Evolutionary conservation across 1,284 basidiomycete genomes (phyloP).

Genomic region (Sporisorium iseilematis-ciliati): DNA sequence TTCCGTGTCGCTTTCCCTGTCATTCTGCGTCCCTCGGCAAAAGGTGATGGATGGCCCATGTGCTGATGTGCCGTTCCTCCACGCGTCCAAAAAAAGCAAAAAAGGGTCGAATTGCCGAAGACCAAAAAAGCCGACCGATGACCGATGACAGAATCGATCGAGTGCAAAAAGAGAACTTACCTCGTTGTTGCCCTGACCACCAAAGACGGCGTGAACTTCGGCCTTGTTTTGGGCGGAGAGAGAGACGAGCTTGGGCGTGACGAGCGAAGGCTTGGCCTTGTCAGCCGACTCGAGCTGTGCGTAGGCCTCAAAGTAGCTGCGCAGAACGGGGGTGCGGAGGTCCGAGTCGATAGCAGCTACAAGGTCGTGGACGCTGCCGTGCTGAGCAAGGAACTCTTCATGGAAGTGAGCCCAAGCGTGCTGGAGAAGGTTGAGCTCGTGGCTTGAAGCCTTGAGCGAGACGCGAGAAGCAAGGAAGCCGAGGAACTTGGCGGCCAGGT

Average conservation of each 20-base stretch:
- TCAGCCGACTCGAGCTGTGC: constrained; percentile 78
- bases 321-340: constrained; percentile 80
- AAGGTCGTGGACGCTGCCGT: constrained; percentile 81
- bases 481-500: constrained; percentile 68
- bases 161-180: constrained; percentile 64
- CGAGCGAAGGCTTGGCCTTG: constrained; percentile 74
- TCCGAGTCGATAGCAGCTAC: constrained; percentile 81
- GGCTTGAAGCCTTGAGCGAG: constrained; percentile 81
- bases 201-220: constrained; percentile 91
- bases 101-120: neutral
- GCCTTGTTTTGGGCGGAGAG: constrained; percentile 80
- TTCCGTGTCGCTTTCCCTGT: too few relatives aligned
- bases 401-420: constrained; percentile 57
- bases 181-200: constrained; percentile 98
- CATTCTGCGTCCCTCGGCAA: constrained; percentile 5
- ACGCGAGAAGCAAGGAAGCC: constrained; percentile 74
- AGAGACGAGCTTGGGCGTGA: constrained; percentile 78
- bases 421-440: constrained; percentile 79
- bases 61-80: constrained; percentile 17
- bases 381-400: constrained; percentile 46
- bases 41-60: neutral
- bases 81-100: constrained; percentile 21
- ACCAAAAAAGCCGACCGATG: constrained; percentile 2
- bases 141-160: constrained; percentile 2
- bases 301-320: constrained; percentile 84